These are phyloP conservation scores for Aquilaria malaccensis DNA, from an alignment of 345 rosid genomes.

Conservation along the genomic window DNA sequence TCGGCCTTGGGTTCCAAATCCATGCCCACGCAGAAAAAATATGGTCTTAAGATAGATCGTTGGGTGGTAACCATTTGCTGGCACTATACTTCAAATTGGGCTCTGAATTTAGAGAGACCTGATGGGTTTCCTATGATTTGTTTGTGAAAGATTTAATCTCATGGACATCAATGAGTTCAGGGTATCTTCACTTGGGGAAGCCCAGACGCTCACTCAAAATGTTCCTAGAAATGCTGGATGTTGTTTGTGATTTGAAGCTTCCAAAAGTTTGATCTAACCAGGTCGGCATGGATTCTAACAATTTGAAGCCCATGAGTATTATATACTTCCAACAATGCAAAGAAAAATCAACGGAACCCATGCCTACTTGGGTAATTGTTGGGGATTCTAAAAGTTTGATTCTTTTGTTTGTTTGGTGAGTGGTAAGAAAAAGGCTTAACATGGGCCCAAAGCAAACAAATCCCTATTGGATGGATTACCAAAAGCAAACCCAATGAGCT, in stretches of 20 bases:
- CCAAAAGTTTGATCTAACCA: too few species aligned
- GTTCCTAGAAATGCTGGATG: constrained; percentile 60
- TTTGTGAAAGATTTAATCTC: constrained; percentile 60
- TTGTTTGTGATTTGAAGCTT: constrained; percentile 6
- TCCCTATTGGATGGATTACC: too few species aligned
- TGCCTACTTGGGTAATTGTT: too few species aligned
- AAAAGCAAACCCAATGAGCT: too few species aligned
- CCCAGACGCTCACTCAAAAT: constrained; percentile 43
- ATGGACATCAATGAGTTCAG: constrained; percentile 83
- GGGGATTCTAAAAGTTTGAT: too few species aligned
- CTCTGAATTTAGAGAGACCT: constrained; percentile 45
- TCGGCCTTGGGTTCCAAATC: constrained; percentile 56
- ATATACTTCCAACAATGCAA: too few species aligned
- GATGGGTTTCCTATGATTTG: constrained; percentile 57
- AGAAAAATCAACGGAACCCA: too few species aligned
- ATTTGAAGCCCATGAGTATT: too few species aligned
- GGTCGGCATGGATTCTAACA: too few species aligned
- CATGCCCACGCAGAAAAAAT: constrained; percentile 65
- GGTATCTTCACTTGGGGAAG: constrained; percentile 43
- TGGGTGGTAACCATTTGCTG: constrained; percentile 72
- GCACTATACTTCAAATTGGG: constrained; percentile 70
- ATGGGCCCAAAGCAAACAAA: too few species aligned
- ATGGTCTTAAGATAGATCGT: constrained; percentile 63
- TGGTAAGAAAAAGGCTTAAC: too few species aligned
- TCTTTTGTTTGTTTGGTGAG: too few species aligned